Evolutionary conservation across 2,329 filamentous ascomycete genomes (phyloP).

Genomic region (Clonostachys rhizophaga): DNA sequence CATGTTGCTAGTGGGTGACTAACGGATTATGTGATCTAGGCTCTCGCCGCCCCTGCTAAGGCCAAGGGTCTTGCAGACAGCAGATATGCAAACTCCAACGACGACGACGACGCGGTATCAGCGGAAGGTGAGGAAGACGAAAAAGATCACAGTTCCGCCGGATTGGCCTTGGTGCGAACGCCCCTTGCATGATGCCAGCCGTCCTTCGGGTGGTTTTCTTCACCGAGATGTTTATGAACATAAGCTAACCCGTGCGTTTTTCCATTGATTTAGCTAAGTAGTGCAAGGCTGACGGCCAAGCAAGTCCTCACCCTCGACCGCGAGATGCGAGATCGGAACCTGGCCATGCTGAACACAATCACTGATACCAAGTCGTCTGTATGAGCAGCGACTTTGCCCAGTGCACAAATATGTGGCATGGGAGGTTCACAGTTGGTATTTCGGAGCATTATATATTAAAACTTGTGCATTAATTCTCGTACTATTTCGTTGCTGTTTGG

Average conservation of each 20-base stretch:
- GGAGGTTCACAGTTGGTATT: no score
- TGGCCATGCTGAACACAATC: constrained; percentile 23
- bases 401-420: no score
- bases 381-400: no score
- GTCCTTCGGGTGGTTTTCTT: constrained; percentile 11
- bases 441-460: no score
- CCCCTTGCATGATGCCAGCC: constrained; percentile 33
- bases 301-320: constrained; percentile 49
- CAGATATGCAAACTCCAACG: constrained; percentile 41
- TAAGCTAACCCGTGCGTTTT: neutral
- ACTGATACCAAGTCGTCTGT: constrained; percentile 7
- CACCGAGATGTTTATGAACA: constrained; percentile 6
- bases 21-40: constrained; percentile 21
- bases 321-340: constrained; percentile 51
- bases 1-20: neutral
- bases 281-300: constrained; percentile 37
- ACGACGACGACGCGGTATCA: constrained; percentile 22
- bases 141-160: constrained; percentile 55
- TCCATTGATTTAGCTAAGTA: constrained; percentile 29
- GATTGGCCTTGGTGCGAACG: constrained; percentile 62
- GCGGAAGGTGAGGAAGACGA: constrained; percentile 56
- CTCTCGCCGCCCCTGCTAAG: constrained; percentile 34
- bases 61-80: constrained; percentile 50
- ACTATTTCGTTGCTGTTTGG: no score
- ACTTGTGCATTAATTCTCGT: no score